These are phyloP conservation scores for Kwoniella mangroviensis DNA, from an alignment of 768 basidiomycete genomes.

Conservation along the genomic window DNA sequence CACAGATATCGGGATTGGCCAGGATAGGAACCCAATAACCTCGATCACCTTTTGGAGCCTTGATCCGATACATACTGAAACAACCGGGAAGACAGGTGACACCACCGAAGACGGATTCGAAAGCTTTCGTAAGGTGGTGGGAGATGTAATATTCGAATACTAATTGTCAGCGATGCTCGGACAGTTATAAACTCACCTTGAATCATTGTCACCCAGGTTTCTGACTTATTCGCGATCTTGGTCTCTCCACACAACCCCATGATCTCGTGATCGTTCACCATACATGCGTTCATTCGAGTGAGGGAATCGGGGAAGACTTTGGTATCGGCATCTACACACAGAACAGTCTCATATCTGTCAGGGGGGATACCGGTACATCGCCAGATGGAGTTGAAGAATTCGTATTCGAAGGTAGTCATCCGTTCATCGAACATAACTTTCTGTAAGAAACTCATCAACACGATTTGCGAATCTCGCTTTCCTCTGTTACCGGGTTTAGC, in stretches of 20 bases:
- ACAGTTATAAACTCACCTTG: constrained; percentile 72
- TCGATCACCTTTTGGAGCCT: constrained; percentile 92
- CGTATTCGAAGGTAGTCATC: constrained; percentile 99
- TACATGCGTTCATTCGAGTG: constrained; percentile 92
- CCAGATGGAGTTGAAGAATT: constrained; percentile 99
- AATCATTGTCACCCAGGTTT: constrained; percentile 99
- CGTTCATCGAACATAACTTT: constrained; percentile 99
- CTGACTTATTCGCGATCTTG: constrained; percentile 98
- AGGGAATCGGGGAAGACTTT: constrained; percentile 99
- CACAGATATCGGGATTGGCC: constrained; percentile 97
- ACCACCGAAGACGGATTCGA: constrained; percentile 99
- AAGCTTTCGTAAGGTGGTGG: constrained; percentile 97
- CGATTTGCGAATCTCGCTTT: constrained; percentile 97
- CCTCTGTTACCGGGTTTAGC: constrained; percentile 97
- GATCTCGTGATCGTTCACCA: constrained; percentile 95
- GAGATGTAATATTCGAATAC: constrained; percentile 99
- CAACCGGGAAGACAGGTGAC: constrained; percentile 99
- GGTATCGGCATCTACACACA: constrained; percentile 97
- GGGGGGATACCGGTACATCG: constrained; percentile 91
- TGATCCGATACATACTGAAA: constrained; percentile 99
- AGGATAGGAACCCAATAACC: constrained; percentile 99
- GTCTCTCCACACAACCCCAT: constrained; percentile 99
- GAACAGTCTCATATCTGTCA: constrained; percentile 90
- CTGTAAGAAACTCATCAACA: constrained; percentile 96
- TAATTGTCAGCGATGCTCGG: constrained; percentile 54